These are phyloP conservation scores for Candida maris DNA, from an alignment of 805 yeast genomes.

Conservation along the genomic window DNA sequence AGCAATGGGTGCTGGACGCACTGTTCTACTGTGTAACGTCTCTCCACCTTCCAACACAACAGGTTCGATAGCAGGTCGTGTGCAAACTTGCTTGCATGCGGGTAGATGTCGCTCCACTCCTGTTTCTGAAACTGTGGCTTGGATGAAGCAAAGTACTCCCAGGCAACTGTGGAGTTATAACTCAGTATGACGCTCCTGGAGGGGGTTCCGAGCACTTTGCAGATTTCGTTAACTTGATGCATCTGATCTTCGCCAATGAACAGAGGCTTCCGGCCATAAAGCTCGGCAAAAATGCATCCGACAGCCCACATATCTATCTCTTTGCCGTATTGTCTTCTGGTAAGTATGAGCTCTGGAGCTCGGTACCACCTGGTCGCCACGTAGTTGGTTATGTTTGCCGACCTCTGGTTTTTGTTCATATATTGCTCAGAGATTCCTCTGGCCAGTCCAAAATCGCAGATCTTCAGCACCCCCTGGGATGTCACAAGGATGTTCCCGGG, in stretches of 20 bases:
- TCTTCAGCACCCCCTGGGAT: constrained; percentile 68
- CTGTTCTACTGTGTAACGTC: constrained; percentile 52
- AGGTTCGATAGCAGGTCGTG: constrained; percentile 50
- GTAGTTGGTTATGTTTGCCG: constrained; percentile 64
- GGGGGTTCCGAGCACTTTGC: constrained; percentile 72
- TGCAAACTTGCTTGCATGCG: constrained; percentile 54
- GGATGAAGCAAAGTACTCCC: constrained; percentile 44
- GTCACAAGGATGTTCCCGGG: constrained; percentile 86
- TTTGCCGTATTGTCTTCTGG: constrained; percentile 56
- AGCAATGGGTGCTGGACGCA: constrained; percentile 60
- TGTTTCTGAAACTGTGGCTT: constrained; percentile 39
- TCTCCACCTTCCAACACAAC: constrained; percentile 60
- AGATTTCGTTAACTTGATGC: constrained; percentile 68
- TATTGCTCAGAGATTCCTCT: constrained; percentile 53
- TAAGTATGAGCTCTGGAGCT: constrained; percentile 83
- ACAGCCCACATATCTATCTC: constrained; percentile 90
- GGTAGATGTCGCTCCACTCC: constrained; percentile 55
- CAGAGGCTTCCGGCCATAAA: constrained; percentile 74
- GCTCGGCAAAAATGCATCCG: constrained; percentile 86
- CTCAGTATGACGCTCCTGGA: constrained; percentile 38
- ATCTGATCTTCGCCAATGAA: constrained; percentile 72
- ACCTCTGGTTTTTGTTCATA: constrained; percentile 31
- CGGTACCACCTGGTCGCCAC: constrained; percentile 96
- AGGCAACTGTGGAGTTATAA: constrained; percentile 46
- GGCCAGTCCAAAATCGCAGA: constrained; percentile 93